A percentile compares a stretch with the other conserved stretches of the same genome.
Conservation (phyloP, 306 rosid genomes). For the Pueraria montana region DNA sequence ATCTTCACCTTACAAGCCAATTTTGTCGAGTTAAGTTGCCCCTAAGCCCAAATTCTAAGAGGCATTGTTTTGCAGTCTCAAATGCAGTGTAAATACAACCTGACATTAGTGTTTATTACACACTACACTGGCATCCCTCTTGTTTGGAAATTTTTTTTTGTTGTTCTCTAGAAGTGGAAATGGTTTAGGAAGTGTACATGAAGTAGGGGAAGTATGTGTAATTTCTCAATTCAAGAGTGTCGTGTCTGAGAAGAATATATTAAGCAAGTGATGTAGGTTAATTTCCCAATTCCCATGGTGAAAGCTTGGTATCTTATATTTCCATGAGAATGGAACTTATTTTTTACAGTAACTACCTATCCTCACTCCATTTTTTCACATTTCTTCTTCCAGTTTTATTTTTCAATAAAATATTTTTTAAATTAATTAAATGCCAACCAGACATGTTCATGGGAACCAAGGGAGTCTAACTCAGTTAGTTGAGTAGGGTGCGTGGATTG, state of each 20-base stretch:
- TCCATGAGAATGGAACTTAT: no score
- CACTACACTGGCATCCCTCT: constrained; percentile 7
- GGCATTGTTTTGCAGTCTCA: constrained; percentile 1
- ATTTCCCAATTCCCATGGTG: background rate
- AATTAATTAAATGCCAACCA: no score
- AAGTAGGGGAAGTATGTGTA: no score
- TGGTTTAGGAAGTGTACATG: constrained; percentile 13
- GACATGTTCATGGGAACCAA: no score
- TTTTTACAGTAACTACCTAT: no score
- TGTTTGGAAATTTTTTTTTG: constrained; percentile 5
- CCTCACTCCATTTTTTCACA: no score
- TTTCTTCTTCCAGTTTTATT: no score
- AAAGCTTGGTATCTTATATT: no score
- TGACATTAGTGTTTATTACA: background rate
- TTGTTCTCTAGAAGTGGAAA: constrained; percentile 22
- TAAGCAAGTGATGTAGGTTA: background rate
- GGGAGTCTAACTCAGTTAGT: no score
- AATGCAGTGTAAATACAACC: background rate
- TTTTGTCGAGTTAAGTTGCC: background rate
- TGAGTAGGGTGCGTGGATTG: no score
- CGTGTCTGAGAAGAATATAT: background rate
- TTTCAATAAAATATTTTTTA: no score
- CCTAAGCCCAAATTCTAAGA: background rate
- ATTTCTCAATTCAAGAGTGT: no score
- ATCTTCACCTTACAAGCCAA: background rate